Evolutionary conservation across 75 land plant species (phyloP), one percentile per base, ranked within the genome.

Genomic region (Sequoiadendron giganteum): DNA sequence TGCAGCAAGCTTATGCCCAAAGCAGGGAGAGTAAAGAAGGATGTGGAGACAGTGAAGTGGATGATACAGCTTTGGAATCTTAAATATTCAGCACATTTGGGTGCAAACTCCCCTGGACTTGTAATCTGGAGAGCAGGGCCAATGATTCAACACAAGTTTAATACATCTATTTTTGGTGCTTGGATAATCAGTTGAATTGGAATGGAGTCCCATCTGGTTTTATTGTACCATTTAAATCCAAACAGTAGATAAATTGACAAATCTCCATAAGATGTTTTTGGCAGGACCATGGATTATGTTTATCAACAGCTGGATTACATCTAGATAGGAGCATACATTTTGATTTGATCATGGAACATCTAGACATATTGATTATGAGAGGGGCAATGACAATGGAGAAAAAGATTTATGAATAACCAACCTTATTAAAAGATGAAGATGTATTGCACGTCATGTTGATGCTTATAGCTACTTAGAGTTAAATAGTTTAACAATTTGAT

Each of bases 11-110:
- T 1, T 88, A 93, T 78, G 93, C 93, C 32, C 93, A 93, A 73
- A 90, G 91, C 86, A 90, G 91, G 86, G 99, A 95, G 84, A 90
- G 91, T 56, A 94, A 91, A 84, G 99, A 97, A 90, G 95, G 97
- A 18, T 92, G 93, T 89, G 97, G 97, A 16, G 96, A 96, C 73
- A 95, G 95, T 56, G 97, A 95, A 88, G 95, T 91, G 0, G 96
- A 96, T 84, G 97, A 96, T 80, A 93, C 97, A 10, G 95, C 94
- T 36, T 96, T 76, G 15, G 78, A 36, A 34, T 76, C 14, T 36
- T 30, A 30, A 36, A 76, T 11, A 76, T 10, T 76, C 32, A 76
- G 15, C 36, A 36, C 34, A n/a, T 14, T 76, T 32, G 38, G 78
- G 78, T 34, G 32, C 36, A 76, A 34, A 36, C 39, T 30, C 32